Evolutionary conservation across 495 filamentous ascomycete species (phyloP), one percentile per base, ranked within the genome.

Genomic region (Daldinia vernicosa): DNA sequence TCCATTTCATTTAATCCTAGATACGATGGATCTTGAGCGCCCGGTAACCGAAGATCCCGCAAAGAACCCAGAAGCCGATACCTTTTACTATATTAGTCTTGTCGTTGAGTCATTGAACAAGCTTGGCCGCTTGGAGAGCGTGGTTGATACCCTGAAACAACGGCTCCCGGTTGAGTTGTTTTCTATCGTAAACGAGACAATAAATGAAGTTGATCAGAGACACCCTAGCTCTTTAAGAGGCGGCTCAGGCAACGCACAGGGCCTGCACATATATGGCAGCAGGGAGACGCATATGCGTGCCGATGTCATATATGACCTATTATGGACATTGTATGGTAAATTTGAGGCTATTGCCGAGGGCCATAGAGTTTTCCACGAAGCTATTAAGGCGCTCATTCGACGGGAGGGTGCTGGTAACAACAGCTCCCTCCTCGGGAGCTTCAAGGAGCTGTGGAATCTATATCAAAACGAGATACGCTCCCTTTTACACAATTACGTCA

Each of bases 261-360:
- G 86, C 8, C 88, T 90, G 50, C 82, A 87, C 51, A 88, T 89
- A 52, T 85, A 91, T 56, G 89, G 88, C 15, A 86, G 85, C 19
- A 84, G 89, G 26, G 86, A 90, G 55, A 91, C 89, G 17, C 89
- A 91, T 60, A 87, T 91, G 74, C 87, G 91, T 6, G 92, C 90
- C 17, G 90, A 90, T 73, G 91, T 97, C 22, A 88, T 99, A 35
- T 89, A 93, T 59, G 95, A 99, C 74, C 87, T 97, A 35, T 82
- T 99, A 7, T 94, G 89, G 89, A 95, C 94, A 1, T 80, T 99
- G 0, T 99, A 97, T 79, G 93, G 94, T 15, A 97, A 97, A 70
- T 97, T 99, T 74, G 95, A 98, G 76, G 89, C 96, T 15, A 97
- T 99, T 68, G 93, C 93, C 14, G 95, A 99, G 79, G 91, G 95